A percentile compares a stretch with the other conserved stretches of the same genome.
These are phyloP conservation scores for Talaromyces verruculosus DNA, from an alignment of 2,329 filamentous ascomycete genomes.

Conservation along the genomic window DNA sequence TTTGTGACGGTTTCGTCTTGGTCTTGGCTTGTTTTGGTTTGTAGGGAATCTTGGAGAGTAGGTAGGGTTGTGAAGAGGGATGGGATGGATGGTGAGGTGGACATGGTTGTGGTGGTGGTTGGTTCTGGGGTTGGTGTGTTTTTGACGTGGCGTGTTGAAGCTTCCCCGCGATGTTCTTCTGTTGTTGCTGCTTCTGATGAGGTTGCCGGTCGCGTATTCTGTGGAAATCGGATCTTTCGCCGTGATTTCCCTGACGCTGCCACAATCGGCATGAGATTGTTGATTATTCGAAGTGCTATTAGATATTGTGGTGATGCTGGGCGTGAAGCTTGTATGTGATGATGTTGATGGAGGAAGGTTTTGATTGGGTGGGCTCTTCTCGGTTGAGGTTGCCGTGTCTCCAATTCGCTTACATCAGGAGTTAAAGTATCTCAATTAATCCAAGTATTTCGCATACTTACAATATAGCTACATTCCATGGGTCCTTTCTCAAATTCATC, in stretches of 20 bases:
- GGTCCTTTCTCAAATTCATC: background rate
- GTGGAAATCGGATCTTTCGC: conserved; percentile 42
- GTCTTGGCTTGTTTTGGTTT: conserved; percentile 65
- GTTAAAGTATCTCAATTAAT: background rate
- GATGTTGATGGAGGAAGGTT: conserved; percentile 15
- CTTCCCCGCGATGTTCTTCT: conserved; percentile 22
- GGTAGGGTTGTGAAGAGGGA: conserved; percentile 51
- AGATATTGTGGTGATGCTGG: background rate
- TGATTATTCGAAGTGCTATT: background rate
- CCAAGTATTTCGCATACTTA: background rate
- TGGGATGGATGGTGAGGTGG: conserved; percentile 25
- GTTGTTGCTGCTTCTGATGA: conserved; percentile 14
- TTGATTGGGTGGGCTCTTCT: conserved; percentile 16
- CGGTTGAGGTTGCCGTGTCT: background rate
- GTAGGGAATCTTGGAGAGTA: conserved; percentile 63
- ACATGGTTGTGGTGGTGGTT: background rate
- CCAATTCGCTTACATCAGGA: background rate
- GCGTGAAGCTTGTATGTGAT: background rate
- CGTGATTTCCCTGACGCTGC: conserved; percentile 36
- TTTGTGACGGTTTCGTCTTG: conserved; percentile 69
- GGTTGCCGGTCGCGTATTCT: conserved; percentile 28
- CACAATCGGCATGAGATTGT: conserved; percentile 36
- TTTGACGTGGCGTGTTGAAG: conserved; percentile 15
- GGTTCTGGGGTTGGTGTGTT: background rate
- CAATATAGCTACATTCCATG: background rate